Evolutionary conservation across 179 eudicot genomes (phyloP).

Genomic region (Beta corolliflora): DNA sequence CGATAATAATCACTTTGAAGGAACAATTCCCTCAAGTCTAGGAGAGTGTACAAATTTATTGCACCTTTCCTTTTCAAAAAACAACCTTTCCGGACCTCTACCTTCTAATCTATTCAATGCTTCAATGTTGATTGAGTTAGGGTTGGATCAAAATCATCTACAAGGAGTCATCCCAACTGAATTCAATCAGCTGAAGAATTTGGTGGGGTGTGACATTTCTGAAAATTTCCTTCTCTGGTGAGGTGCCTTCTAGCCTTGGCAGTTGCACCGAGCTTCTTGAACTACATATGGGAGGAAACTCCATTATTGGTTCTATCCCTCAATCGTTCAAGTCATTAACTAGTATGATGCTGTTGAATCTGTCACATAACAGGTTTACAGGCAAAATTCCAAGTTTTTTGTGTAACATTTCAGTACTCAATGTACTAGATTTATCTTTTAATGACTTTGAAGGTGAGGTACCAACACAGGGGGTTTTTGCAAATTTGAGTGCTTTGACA

Average conservation of each 20-base stretch:
- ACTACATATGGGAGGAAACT: conserved; percentile 6
- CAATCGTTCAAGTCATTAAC: conserved; percentile 12
- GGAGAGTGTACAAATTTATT: background rate
- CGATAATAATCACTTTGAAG: background rate
- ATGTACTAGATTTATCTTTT: conserved; percentile 16
- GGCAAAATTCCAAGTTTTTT: conserved; percentile 14
- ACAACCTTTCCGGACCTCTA: background rate
- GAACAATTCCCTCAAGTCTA: background rate
- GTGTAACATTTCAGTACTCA: conserved; percentile 8
- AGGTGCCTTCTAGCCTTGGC: conserved; percentile 15
- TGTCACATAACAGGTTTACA: conserved; percentile 16
- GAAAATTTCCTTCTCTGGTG: conserved; percentile 13
- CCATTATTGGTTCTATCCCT: conserved; percentile 28
- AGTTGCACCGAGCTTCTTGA: conserved; percentile 9
- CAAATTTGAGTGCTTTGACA: conserved; percentile 5
- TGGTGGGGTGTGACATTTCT: background rate
- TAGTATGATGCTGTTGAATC: conserved; percentile 11
- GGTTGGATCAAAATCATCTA: conserved; percentile 6
- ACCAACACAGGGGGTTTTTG: conserved; percentile 11
- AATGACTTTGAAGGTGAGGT: conserved; percentile 26
- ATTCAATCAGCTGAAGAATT: background rate
- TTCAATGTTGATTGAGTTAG: background rate
- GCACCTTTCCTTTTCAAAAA: background rate
- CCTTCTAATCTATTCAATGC: background rate
- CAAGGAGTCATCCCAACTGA: conserved; percentile 22